Evolutionary conservation across 2,329 filamentous ascomycete genomes (phyloP).

Genomic region (Phaeosphaeriaceae sp.): DNA sequence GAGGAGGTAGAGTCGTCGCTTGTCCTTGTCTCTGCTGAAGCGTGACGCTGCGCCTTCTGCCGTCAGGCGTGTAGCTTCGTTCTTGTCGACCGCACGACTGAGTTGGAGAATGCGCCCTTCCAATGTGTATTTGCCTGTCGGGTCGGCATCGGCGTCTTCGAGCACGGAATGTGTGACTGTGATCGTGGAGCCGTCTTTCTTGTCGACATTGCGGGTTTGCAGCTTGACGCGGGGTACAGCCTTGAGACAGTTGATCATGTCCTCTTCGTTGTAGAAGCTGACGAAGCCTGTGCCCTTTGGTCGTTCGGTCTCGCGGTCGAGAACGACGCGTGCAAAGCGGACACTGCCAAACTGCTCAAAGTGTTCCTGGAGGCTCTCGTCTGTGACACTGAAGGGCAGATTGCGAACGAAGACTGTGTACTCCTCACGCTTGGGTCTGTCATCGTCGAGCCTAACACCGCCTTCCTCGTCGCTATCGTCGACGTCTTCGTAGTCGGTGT

Average conservation of each 20-base stretch:
- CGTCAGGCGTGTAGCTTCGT: slow-evolving; percentile 77
- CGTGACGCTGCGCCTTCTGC: slow-evolving; percentile 69
- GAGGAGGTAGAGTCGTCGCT: slow-evolving; percentile 86
- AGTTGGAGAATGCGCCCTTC: slow-evolving; percentile 88
- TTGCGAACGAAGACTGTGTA: slow-evolving; percentile 93
- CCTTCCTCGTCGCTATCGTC: slow-evolving; percentile 52
- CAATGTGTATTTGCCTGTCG: slow-evolving; percentile 84
- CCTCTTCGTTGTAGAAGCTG: slow-evolving; percentile 80
- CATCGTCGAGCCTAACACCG: slow-evolving; percentile 33
- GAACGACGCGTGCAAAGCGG: slow-evolving; percentile 88
- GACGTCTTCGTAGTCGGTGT: slow-evolving; percentile 47
- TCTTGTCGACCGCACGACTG: slow-evolving; percentile 82
- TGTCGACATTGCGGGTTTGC: slow-evolving; percentile 43
- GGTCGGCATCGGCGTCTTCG: slow-evolving; percentile 83
- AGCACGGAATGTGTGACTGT: slow-evolving; percentile 73
- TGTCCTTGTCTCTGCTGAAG: slow-evolving; percentile 80
- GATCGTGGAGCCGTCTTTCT: slow-evolving; percentile 45
- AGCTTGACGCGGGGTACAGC: slow-evolving; percentile 66
- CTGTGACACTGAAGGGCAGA: slow-evolving; percentile 85
- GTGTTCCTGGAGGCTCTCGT: slow-evolving; percentile 82
- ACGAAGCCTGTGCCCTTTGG: slow-evolving; percentile 95
- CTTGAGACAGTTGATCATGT: slow-evolving; percentile 78
- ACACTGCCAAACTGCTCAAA: slow-evolving; percentile 89
- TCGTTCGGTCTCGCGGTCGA: slow-evolving; percentile 83
- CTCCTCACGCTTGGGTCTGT: slow-evolving; percentile 63